Evolutionary conservation across 495 filamentous ascomycete genomes (phyloP).

Genomic region (Halenospora varia): DNA sequence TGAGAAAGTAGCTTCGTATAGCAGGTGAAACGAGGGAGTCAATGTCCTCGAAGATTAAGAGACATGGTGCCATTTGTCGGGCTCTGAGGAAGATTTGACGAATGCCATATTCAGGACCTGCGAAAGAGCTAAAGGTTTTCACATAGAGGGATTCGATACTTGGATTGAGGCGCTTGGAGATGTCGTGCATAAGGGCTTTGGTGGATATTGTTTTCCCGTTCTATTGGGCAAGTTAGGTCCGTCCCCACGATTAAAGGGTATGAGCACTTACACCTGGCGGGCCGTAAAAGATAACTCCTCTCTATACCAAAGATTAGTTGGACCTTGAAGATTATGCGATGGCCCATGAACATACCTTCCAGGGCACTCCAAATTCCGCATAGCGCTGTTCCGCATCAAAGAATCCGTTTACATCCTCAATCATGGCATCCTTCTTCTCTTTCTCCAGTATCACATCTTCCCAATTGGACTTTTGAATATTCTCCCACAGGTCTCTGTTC

Average conservation of each 20-base stretch:
- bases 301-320: constrained; percentile 14
- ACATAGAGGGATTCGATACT: constrained; percentile 50
- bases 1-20: constrained; percentile 63
- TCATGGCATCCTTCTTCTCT: constrained; percentile 55
- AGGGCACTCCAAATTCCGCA: constrained; percentile 54
- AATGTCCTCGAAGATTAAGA: constrained; percentile 61
- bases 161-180: constrained; percentile 35
- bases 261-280: constrained; percentile 39
- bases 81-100: constrained; percentile 45
- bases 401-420: constrained; percentile 55
- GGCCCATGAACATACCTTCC: constrained; percentile 42
- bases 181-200: constrained; percentile 59
- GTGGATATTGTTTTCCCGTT: constrained; percentile 69
- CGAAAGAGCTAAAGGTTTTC: constrained; percentile 39
- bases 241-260: not conserved
- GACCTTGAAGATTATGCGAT: not conserved
- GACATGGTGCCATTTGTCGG: constrained; percentile 45
- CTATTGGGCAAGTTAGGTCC: constrained; percentile 1
- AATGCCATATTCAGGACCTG: constrained; percentile 42
- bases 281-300: constrained; percentile 55
- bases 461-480: constrained; percentile 53
- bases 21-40: constrained; percentile 53
- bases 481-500: constrained; percentile 50
- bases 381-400: constrained; percentile 53
- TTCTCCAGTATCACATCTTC: constrained; percentile 62